Conservation (phyloP, 129 eudicot genomes). For the Pittosporum tobira region DNA sequence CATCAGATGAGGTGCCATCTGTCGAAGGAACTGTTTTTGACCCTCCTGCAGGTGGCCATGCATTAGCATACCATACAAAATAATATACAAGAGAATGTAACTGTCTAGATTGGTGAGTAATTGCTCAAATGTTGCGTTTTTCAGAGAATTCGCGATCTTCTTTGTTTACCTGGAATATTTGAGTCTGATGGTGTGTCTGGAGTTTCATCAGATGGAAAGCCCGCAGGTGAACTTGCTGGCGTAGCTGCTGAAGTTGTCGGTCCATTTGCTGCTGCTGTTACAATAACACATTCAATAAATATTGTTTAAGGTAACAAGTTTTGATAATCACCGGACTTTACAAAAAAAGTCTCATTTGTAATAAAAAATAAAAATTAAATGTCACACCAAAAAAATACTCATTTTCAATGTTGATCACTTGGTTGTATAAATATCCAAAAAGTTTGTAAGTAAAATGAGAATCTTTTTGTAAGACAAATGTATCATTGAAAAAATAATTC, state of each 20-base stretch:
- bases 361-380: too few species aligned
- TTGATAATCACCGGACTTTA: too few species aligned
- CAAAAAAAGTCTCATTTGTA: too few species aligned
- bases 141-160: neutral
- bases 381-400: too few species aligned
- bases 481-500: neutral
- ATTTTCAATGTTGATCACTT: too few species aligned
- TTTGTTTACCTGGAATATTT: conserved; percentile 12
- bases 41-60: conserved; percentile 27
- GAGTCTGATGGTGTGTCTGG: conserved; percentile 15
- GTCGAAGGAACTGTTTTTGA: conserved; percentile 57
- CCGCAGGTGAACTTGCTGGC: conserved; percentile 45
- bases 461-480: too few species aligned
- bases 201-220: conserved; percentile 20
- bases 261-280: conserved; percentile 32
- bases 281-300: neutral
- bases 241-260: conserved; percentile 28
- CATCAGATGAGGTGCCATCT: conserved; percentile 28
- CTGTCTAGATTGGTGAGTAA: neutral
- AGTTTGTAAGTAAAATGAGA: too few species aligned
- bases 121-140: too few species aligned
- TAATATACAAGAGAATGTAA: neutral
- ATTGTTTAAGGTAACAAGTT: neutral
- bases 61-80: neutral
- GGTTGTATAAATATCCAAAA: too few species aligned